Base-by-base conservation (phyloP, 2,329 filamentous ascomycete genomes). In the Penicillium aurantiogriseum region DNA sequence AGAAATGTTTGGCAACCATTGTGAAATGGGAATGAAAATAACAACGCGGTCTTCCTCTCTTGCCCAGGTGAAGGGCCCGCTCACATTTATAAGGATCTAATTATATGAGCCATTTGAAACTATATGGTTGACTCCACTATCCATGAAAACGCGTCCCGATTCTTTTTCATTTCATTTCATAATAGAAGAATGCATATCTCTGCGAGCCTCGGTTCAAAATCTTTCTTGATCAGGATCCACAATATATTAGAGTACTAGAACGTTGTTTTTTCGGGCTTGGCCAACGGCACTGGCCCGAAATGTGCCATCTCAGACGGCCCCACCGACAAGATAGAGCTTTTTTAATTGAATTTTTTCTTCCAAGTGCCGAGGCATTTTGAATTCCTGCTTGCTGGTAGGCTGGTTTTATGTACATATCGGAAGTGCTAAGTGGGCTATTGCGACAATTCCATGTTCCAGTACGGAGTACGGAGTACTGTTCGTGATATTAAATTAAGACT, bases 1-100 rank as follows among this genome's bases (percentile, higher is more conserved):
- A 60, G 39, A 67, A 67, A 23, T 60, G 48, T 29, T 66, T 63
- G 7, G 49, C 55, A 39, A 54, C 38, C 63, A 63, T 66, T 11
- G 10, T 64, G 31, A n/a, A n/a, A 40, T 47, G 2, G 9, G 39
- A 47, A 25, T 25, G 7, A 27, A 43, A 25, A 44, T 10, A 19
- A 36, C 5, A 19, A 21, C 11, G 0, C 23, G 3, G 23, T 19
- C 33, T 35, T 19, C n/a, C 35, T 40, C 29, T 19, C 25, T 25
- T 21, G 9, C 33, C 15, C 15, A 35, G 13, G 15, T 33, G 25
- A 45, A 52, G 48, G 54, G 40, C 35, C 43, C 6, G 21, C 46
- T 42, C 5, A 46, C 51, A 58, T 59, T 63, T 63, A 61, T 59
- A 61, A 23, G 46, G 21, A 39, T 51, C 33, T 39, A 10, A 17